phyloP scores from a whole-genome alignment of 1,284 basidiomycete genomes.

The Singerocomus rubriflavus region DNA sequence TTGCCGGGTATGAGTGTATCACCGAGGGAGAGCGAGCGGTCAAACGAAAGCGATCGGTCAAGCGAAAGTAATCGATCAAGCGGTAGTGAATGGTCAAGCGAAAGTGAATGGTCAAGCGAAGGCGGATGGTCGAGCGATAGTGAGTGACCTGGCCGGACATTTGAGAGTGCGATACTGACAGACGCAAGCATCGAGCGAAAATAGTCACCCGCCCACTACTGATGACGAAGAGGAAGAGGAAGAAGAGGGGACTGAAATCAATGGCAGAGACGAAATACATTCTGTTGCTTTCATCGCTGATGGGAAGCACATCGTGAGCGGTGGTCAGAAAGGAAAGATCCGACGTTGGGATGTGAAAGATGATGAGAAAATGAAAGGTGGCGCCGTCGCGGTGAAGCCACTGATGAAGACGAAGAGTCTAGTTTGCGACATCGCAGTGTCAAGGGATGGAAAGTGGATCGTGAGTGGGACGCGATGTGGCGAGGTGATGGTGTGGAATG shows the following conservation, averaged over 20 bases:
- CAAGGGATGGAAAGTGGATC: slow-evolving; percentile 11
- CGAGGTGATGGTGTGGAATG: slow-evolving; percentile 7
- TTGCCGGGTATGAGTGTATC: too few relatives aligned
- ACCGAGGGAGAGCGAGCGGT: too few relatives aligned
- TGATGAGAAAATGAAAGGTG: too few relatives aligned
- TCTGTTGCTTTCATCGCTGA: slow-evolving; percentile 2
- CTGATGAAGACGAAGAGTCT: background rate
- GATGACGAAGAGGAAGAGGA: background rate
- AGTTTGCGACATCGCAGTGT: slow-evolving; percentile 5
- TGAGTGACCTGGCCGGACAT: too few relatives aligned
- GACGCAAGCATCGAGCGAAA: too few relatives aligned
- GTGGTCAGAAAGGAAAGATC: background rate
- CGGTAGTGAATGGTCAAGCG: too few relatives aligned
- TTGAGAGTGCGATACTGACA: too few relatives aligned
- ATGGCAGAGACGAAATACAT: background rate
- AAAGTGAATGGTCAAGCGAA: too few relatives aligned
- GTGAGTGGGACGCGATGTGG: slow-evolving; percentile 7
- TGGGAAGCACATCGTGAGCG: slow-evolving; percentile 6
- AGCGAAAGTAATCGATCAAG: too few relatives aligned
- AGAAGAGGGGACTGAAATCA: background rate
- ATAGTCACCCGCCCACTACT: background rate
- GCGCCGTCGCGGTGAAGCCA: background rate
- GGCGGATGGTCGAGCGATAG: too few relatives aligned
- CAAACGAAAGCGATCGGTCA: too few relatives aligned
- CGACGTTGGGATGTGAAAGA: slow-evolving; percentile 8